Percentiles rank a stretch among this genome's conserved stretches.
Conservation (phyloP, 2,329 filamentous ascomycete species). For the Fusarium newnesense region DNA sequence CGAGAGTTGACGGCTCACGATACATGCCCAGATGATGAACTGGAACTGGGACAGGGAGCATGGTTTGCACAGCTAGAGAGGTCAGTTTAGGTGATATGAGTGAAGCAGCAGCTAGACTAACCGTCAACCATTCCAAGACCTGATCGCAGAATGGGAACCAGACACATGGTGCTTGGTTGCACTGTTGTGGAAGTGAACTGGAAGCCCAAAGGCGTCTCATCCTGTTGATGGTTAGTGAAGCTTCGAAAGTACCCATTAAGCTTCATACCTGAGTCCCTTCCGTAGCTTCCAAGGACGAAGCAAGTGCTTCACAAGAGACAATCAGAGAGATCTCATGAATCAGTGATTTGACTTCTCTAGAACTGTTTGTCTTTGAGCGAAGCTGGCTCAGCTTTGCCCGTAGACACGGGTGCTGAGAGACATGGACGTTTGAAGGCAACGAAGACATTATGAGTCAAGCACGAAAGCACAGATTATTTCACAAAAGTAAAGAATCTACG, state of each 20-base stretch:
- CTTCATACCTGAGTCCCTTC: conserved; percentile 70
- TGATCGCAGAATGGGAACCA: conserved; percentile 93
- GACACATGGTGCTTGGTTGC: conserved; percentile 73
- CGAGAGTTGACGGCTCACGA: conserved; percentile 86
- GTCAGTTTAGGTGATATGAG: conserved; percentile 5
- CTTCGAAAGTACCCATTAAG: neutral
- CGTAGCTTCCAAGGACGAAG: conserved; percentile 65
- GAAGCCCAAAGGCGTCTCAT: conserved; percentile 81
- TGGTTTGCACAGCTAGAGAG: conserved; percentile 74
- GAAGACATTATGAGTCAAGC: conserved; percentile 45
- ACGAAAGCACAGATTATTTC: conserved; percentile 8
- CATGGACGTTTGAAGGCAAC: conserved; percentile 73
- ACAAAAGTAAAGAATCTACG: conserved; percentile 22
- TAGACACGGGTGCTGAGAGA: conserved; percentile 88
- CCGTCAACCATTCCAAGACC: conserved; percentile 92
- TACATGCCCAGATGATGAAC: conserved; percentile 96
- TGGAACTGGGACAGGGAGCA: conserved; percentile 83
- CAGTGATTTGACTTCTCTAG: conserved; percentile 81
- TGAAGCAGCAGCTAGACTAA: conserved; percentile 47
- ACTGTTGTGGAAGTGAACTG: conserved; percentile 75
- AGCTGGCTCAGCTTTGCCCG: conserved; percentile 90
- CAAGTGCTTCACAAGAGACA: conserved; percentile 83
- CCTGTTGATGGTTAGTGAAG: conserved; percentile 58
- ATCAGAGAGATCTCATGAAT: conserved; percentile 89
- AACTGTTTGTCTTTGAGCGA: conserved; percentile 74